phyloP scores from a whole-genome alignment of 306 rosid species.

The Cajanus cajan region DNA sequence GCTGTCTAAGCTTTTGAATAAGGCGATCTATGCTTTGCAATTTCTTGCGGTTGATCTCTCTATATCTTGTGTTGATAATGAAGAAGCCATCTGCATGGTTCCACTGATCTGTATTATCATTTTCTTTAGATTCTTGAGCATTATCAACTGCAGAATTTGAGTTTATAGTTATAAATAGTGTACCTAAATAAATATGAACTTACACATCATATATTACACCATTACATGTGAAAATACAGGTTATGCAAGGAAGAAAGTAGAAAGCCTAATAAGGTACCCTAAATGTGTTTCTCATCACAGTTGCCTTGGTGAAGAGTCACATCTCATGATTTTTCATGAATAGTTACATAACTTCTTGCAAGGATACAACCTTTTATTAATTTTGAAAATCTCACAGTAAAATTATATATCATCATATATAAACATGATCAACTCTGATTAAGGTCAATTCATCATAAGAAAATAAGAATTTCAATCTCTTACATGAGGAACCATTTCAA shows the following conservation, averaged over 20 bases:
- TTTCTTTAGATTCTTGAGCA: constrained; percentile 37
- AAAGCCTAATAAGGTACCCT: background rate
- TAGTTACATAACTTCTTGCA: too few relatives aligned
- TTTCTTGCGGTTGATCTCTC: constrained; percentile 57
- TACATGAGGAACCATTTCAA: background rate
- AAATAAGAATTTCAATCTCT: background rate
- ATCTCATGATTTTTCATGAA: too few relatives aligned
- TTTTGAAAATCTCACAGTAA: background rate
- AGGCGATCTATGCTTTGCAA: constrained; percentile 62
- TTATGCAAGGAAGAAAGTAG: background rate
- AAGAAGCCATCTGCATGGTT: constrained; percentile 27
- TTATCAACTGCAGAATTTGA: constrained; percentile 33
- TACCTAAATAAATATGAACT: background rate
- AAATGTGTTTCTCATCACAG: background rate
- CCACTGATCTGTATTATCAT: constrained; percentile 45
- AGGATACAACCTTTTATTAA: too few relatives aligned
- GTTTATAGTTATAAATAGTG: constrained; percentile 16
- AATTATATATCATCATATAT: background rate
- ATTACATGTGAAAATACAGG: background rate
- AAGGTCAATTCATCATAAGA: background rate
- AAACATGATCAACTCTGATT: background rate
- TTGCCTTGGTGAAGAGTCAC: background rate
- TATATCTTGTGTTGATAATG: constrained; percentile 30
- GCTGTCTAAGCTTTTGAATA: constrained; percentile 63
- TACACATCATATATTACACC: background rate